Base-by-base conservation (phyloP, 176 grass and related monocot genomes). In the Cymbopogon citratus region DNA sequence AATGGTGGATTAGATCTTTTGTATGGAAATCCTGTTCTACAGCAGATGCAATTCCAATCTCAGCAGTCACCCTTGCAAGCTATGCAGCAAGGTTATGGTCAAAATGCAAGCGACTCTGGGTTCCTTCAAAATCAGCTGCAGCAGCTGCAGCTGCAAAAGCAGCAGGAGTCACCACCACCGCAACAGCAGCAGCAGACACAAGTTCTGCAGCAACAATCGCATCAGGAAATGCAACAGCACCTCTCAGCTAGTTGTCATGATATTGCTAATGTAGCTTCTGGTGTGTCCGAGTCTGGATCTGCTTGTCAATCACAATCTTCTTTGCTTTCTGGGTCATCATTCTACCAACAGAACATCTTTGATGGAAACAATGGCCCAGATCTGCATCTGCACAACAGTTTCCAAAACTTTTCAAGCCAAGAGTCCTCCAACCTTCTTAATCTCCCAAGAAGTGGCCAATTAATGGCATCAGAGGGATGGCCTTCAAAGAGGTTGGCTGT, bases 21-120 rank as follows among this genome's bases (percentile, higher is more conserved):
- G 23, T 91, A 81, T 81, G 77, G 85, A 35, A 92, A 82, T 84
- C 90, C 92, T 67, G 69, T 91, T 78, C 71, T 94, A 46, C 92
- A 91, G 62, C 95, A 92, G 79, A 91, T 89, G 78, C 92, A 91
- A 44, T 87, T 85, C 68, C 92, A 97, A 69, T 75, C 87, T 71
- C 90, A 89, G 73, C 92, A 89, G 81, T 61, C 80, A 43, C 63
- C 89, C 10, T 59, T 95, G 69, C 90, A 93, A 84, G 71, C 66
- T 28, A 35, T 87, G 82, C 94, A 91, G 71, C 89, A 90, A 71
- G 85, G 79, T 54, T 84, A 92, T 74, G 60, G 49, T 81, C 79
- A 88, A 74, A 88, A 86, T 66, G 71, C 63, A 49, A 33, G 79
- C 69, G 78, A 76, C 23, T 78, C 71, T 69, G 85, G 71, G 28